Conservation (phyloP, 1,284 basidiomycete species). For the Puccinia hordei region DNA sequence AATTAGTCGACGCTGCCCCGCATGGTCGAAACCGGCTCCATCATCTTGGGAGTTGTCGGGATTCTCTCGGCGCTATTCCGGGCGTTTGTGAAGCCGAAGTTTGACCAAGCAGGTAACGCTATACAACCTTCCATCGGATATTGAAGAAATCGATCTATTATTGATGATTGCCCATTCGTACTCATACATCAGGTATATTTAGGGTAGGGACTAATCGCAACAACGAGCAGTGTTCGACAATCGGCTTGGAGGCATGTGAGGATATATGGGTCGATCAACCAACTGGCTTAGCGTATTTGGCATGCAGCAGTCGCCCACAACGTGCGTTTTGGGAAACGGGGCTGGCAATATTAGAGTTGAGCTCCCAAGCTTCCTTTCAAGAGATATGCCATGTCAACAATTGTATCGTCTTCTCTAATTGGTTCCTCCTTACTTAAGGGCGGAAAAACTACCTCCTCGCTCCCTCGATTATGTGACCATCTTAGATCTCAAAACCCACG, state of each 20-base stretch:
- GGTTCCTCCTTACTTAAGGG: neutral
- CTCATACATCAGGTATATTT: constrained; percentile 17
- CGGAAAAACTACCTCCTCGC: constrained; percentile 24
- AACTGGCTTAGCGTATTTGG: constrained; percentile 38
- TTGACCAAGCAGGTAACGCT: constrained; percentile 35
- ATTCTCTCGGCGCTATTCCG: constrained; percentile 36
- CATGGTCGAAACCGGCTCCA: constrained; percentile 39
- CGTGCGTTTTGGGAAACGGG: constrained; percentile 34
- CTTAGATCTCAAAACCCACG: constrained; percentile 36
- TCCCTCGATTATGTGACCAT: constrained; percentile 33
- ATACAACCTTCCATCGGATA: neutral
- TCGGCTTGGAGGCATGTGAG: constrained; percentile 44
- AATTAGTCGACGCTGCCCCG: neutral
- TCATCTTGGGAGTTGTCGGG: constrained; percentile 24
- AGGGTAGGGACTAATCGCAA: constrained; percentile 19
- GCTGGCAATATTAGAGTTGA: constrained; percentile 20
- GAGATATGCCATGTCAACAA: neutral
- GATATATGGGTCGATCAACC: constrained; percentile 35
- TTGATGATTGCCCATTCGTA: neutral
- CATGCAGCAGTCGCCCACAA: constrained; percentile 28
- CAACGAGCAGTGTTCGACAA: constrained; percentile 42
- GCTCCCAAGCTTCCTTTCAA: neutral
- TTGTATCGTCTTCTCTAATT: neutral
- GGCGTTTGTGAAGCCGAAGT: constrained; percentile 31
- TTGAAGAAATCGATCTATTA: neutral